Evolutionary conservation across 352 stramenopile genomes (phyloP), one percentile per base, ranked within the genome.

Genomic region (Plasmopara viticola): DNA sequence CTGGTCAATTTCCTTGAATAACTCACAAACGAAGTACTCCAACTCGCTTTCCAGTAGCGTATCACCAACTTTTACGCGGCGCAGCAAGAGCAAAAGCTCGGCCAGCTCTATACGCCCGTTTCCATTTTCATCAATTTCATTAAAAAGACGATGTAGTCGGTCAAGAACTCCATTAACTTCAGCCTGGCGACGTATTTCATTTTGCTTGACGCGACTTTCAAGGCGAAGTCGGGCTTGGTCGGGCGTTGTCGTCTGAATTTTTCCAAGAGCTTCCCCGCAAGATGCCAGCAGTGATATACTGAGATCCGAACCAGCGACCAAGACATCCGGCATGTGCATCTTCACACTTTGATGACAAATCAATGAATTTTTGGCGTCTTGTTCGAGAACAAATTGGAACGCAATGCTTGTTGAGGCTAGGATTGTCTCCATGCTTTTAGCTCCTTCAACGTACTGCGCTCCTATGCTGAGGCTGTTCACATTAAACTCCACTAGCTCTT

Each of bases 1-100:
- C 51, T 94, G 91, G 57, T 98, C 92, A 53, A 98, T 97, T 48
- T 96, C 88, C 34, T 85, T 79, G 43, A 87, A 87, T n/a, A 90
- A 43, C 18, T 74, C 70, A 37, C 69, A 66, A 28, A 80, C 77
- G 29, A 90, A 83, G 34, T 83, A 67, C 42, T 84, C 65, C 20
- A 90, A 53, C 40, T 90, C 78, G 28, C 66, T 74, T 61, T 83
- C 70, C 5, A 90, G 51, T 15, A 90, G 56, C 7, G 70, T 78
- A 29, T 83, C 72, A 6, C 76, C 74, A 14, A 87, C 71, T 48
- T 86, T 86, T 8, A 84, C 77, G 20, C 74, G 74, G 13, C 72
- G 73, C 34, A 90, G 44, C 41, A 90, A 62, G 28, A 82, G 45
- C 41, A 86, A 43, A 12, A 90, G 57, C 51, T 90, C 78, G n/a